These are phyloP conservation scores for Lepidium africanum DNA, from an alignment of 345 rosid genomes.

Conservation along the genomic window DNA sequence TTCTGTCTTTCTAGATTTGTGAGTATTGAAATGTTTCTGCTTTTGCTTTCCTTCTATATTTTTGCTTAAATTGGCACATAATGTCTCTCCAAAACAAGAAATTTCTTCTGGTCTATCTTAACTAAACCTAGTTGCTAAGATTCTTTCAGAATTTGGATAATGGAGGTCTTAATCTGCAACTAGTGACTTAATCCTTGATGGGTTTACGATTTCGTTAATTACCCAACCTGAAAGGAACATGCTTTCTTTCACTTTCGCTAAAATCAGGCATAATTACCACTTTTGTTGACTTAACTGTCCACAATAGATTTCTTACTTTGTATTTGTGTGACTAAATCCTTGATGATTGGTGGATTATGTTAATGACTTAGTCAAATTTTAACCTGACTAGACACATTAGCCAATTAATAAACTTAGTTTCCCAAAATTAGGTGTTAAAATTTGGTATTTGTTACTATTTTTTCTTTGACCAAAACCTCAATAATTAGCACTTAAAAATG, in stretches of 20 bases:
- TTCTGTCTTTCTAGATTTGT: neutral
- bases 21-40: neutral
- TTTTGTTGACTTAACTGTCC: neutral
- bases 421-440: neutral
- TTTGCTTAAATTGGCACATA: constrained; percentile 7
- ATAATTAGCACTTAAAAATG: neutral
- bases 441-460: neutral
- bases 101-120: neutral
- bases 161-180: neutral
- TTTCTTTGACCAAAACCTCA: neutral
- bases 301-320: neutral
- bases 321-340: neutral
- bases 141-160: neutral
- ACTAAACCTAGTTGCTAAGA: neutral
- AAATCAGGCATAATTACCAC: neutral
- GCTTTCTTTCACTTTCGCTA: neutral
- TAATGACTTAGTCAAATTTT: neutral
- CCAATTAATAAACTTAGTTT: neutral
- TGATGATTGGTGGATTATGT: neutral
- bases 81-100: constrained; percentile 16
- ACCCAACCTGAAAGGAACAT: neutral
- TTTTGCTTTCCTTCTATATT: constrained; percentile 9
- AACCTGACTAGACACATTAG: neutral
- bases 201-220: constrained; percentile 7
- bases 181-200: constrained; percentile 11